phyloP scores from a whole-genome alignment of 306 rosid species.

The Prunus mira region DNA sequence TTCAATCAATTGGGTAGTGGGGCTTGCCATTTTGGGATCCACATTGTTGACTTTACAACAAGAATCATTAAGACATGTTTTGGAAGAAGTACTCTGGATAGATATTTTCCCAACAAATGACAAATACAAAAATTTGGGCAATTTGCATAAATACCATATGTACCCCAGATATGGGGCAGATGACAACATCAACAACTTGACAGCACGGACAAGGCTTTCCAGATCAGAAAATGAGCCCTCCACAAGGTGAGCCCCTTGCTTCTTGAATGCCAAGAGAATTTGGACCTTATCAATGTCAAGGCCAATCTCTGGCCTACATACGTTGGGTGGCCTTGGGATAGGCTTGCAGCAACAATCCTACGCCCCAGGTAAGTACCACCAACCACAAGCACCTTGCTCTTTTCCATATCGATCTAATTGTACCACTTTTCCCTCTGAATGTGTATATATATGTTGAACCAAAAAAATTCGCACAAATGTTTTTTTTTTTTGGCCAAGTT shows the following conservation, averaged over 20 bases:
- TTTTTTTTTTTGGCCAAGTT: too few relatives aligned
- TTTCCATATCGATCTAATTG: background rate
- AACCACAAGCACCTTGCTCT: constrained; percentile 26
- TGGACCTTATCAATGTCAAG: background rate
- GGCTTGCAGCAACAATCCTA: constrained; percentile 15
- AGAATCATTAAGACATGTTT: too few relatives aligned
- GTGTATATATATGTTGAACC: too few relatives aligned
- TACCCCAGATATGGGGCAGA: constrained; percentile 3
- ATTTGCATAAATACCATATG: background rate
- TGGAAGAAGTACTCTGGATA: too few relatives aligned
- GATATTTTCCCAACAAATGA: too few relatives aligned
- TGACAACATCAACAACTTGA: constrained; percentile 23
- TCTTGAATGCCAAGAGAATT: background rate
- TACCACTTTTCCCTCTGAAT: too few relatives aligned
- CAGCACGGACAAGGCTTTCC: constrained; percentile 7
- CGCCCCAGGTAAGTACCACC: constrained; percentile 24
- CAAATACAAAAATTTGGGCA: too few relatives aligned
- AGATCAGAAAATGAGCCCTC: constrained; percentile 12
- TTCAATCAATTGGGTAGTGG: too few relatives aligned
- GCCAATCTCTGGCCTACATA: constrained; percentile 19
- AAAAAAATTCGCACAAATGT: too few relatives aligned
- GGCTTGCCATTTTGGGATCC: too few relatives aligned
- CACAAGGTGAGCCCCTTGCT: background rate
- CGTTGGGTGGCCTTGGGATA: constrained; percentile 16
- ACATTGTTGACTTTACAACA: too few relatives aligned